Evolutionary conservation across 2,329 filamentous ascomycete genomes (phyloP), one percentile per base, ranked within the genome.

Genomic region (Aureobasidium sp.): DNA sequence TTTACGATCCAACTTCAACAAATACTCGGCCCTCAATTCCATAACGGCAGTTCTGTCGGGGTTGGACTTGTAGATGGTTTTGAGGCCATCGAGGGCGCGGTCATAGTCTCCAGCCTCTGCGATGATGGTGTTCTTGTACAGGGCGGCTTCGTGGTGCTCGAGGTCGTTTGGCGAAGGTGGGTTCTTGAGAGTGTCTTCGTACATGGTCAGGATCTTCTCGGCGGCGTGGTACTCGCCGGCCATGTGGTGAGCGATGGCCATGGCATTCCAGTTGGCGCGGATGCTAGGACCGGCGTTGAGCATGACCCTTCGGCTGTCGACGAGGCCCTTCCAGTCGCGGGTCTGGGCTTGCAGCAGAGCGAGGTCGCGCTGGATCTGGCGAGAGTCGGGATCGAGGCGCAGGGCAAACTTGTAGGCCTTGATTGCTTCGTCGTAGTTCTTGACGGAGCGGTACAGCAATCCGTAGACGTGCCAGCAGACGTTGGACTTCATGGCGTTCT

Each of bases 381-480:
- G 79, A 12, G 89, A 95, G 19, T 95, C 90, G n/a, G 94, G 91
- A 66, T 98, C 93, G 56, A 97, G 80, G 67, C 83, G 84, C 62
- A 98, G 75, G 14, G 93, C 93, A 70, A 95, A 95, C 69, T 95
- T 94, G 77, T 98, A 98, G 55, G 93, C 94, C 77, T 97, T 97
- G 74, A 96, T 96, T 8, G 94, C 91, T 74, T 97, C 93, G 70
- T 97, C 93, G 63, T 94, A 97, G 72, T 98, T 97, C 79, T 97
- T 97, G 66, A 87, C 86, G 44, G 88, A 85, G 48, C 91, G 85
- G 73, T 95, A 97, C 47, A 98, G 79, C 61, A 98, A 74, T 27
- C 94, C 93, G 69, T 97, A 98, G 57, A 98, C 93, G 71, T 98
- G 94, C 93, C 93, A 98, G 77, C 90, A 97, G 64, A 98, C 90